Conservation (phyloP, 2,329 filamentous ascomycete species). For the Chlorencoelia australis region DNA sequence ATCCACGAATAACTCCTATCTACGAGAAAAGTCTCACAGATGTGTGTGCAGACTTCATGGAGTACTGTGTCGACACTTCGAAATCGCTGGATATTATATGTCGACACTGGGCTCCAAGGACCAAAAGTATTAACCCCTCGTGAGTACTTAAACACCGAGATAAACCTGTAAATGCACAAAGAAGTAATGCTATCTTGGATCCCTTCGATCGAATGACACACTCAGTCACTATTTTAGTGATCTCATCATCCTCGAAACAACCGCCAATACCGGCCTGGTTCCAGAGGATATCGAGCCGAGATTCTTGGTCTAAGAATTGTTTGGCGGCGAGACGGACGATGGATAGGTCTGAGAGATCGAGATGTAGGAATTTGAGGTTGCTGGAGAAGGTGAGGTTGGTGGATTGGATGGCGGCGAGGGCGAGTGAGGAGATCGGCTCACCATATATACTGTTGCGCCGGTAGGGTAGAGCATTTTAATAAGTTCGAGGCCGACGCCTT, state of each 20-base stretch:
- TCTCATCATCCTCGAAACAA: no score
- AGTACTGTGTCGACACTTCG: constrained; percentile 17
- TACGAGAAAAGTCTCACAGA: constrained; percentile 14
- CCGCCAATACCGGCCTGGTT: constrained; percentile 31
- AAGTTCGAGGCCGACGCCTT: constrained; percentile 29
- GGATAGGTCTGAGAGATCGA: constrained; percentile 31
- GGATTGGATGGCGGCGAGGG: constrained; percentile 26
- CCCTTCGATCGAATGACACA: constrained; percentile 10
- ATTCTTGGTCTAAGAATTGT: constrained; percentile 28
- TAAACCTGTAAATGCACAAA: not conserved
- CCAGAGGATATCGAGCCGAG: constrained; percentile 31
- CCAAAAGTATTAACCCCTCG: constrained; percentile 1
- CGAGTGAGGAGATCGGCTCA: constrained; percentile 27
- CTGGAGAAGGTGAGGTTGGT: constrained; percentile 26
- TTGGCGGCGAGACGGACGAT: constrained; percentile 28
- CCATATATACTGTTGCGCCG: constrained; percentile 34
- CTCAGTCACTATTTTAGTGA: no score
- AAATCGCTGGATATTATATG: constrained; percentile 17
- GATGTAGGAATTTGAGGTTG: constrained; percentile 25
- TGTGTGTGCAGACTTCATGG: constrained; percentile 17
- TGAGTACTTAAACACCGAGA: not conserved
- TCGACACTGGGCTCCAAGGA: constrained; percentile 15
- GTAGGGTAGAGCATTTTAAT: constrained; percentile 30
- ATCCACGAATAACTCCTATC: constrained; percentile 11
- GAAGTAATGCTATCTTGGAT: constrained; percentile 14